Conservation (phyloP, 1,284 basidiomycete genomes). For the Ustilago shanxiensis region DNA sequence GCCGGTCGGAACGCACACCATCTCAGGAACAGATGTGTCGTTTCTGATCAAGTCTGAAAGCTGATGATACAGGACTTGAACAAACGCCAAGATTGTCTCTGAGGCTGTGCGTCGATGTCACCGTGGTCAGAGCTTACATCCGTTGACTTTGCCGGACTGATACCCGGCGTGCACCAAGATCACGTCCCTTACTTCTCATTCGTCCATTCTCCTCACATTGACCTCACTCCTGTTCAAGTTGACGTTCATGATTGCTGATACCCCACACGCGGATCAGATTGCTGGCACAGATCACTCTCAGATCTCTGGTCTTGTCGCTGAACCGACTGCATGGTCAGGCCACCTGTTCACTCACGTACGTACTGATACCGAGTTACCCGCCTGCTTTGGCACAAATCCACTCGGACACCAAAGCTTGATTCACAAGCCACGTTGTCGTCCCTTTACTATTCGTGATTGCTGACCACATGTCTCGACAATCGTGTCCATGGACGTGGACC, state of each 20-base stretch:
- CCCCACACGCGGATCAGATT: too few species aligned
- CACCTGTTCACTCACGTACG: not conserved
- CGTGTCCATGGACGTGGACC: not conserved
- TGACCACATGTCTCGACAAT: not conserved
- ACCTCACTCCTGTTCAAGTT: not conserved
- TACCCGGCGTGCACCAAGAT: conserved; percentile 12
- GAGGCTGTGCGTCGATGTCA: conserved; percentile 10
- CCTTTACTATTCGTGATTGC: not conserved
- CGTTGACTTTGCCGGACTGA: conserved; percentile 26
- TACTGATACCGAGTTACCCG: not conserved
- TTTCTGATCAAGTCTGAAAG: not conserved
- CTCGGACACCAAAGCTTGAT: too few species aligned
- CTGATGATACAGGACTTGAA: not conserved
- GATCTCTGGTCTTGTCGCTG: not conserved
- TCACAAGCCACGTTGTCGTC: not conserved
- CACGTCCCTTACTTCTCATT: not conserved
- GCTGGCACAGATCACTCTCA: too few species aligned
- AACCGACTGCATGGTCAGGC: not conserved
- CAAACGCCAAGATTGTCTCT: not conserved
- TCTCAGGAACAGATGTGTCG: not conserved
- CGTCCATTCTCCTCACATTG: not conserved
- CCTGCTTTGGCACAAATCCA: not conserved
- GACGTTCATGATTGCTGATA: not conserved
- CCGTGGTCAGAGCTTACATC: conserved; percentile 2
- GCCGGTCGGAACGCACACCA: not conserved